Evolutionary conservation across 2,329 filamentous ascomycete species (phyloP).

Genomic region (Botrytis elliptica): DNA sequence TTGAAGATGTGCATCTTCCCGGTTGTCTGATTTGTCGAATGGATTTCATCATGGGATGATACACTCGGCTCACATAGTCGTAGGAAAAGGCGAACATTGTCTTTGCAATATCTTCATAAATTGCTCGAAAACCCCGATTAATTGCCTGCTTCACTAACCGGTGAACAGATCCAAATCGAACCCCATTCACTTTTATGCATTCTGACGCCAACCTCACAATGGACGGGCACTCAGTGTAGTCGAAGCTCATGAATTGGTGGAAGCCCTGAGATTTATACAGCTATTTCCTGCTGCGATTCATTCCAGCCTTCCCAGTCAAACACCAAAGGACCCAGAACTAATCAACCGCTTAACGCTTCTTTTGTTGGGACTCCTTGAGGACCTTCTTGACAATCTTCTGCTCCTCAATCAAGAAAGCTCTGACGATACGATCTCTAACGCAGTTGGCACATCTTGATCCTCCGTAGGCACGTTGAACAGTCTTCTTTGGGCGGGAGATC

Average conservation of each 20-base stretch:
- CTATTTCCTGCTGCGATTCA: slow-evolving; percentile 38
- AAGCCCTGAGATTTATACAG: slow-evolving; percentile 40
- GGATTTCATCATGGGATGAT: neutral
- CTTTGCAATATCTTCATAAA: slow-evolving; percentile 6
- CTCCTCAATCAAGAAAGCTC: slow-evolving; percentile 99
- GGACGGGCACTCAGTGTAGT: slow-evolving; percentile 23
- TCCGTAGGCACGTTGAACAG: slow-evolving; percentile 96
- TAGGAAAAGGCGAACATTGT: neutral
- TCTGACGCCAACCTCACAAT: slow-evolving; percentile 15
- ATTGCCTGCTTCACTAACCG: slow-evolving; percentile 15
- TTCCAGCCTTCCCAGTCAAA: slow-evolving; percentile 39
- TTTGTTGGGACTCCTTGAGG: slow-evolving; percentile 93
- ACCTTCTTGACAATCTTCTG: slow-evolving; percentile 99
- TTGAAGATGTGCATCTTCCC: neutral
- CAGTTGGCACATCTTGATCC: slow-evolving; percentile 98
- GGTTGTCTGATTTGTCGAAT: neutral
- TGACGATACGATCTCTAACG: slow-evolving; percentile 95
- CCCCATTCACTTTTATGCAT: slow-evolving; percentile 13
- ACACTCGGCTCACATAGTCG: neutral
- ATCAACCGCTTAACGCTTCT: slow-evolving; percentile 38
- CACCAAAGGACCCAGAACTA: slow-evolving; percentile 38
- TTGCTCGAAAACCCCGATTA: slow-evolving; percentile 2
- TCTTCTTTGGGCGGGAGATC: slow-evolving; percentile 99
- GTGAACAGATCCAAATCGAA: slow-evolving; percentile 12
- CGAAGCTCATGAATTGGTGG: slow-evolving; percentile 36